Conservation (phyloP, 2,329 filamentous ascomycete genomes). For the Sphaerulina vaccinii region DNA sequence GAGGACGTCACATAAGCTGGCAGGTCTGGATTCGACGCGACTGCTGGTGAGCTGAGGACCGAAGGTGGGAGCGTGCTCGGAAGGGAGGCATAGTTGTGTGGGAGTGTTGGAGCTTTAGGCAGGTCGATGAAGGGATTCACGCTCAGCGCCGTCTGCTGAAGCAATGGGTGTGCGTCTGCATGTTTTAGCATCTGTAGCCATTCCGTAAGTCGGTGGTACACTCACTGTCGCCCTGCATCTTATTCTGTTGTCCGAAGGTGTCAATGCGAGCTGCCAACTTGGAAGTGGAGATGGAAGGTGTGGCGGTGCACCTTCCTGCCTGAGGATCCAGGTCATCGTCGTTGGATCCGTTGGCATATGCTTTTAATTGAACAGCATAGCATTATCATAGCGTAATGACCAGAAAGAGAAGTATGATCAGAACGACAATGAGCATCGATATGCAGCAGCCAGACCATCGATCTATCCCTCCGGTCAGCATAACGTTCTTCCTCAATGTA, state of each 20-base stretch:
- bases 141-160: slow-evolving; percentile 88
- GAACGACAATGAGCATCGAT: slow-evolving; percentile 77
- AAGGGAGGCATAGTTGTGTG: slow-evolving; percentile 91
- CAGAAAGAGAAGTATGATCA: slow-evolving; percentile 82
- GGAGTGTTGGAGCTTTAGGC: slow-evolving; percentile 83
- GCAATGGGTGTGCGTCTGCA: slow-evolving; percentile 70
- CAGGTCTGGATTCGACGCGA: slow-evolving; percentile 40
- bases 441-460: slow-evolving; percentile 86
- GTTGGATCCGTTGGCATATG: background rate
- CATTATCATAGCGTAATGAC: slow-evolving; percentile 60
- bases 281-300: slow-evolving; percentile 10
- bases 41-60: slow-evolving; percentile 52
- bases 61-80: slow-evolving; percentile 81
- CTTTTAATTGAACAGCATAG: background rate
- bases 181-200: background rate
- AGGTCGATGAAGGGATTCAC: slow-evolving; percentile 93
- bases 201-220: background rate
- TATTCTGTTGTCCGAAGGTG: background rate
- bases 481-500: slow-evolving; percentile 2
- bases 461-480: slow-evolving; percentile 45
- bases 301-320: slow-evolving; percentile 21
- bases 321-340: background rate
- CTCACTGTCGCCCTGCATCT: slow-evolving; percentile 37
- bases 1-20: slow-evolving; percentile 73
- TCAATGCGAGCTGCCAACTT: background rate